phyloP scores from a whole-genome alignment of 306 rosid genomes.

The Fragaria iinumae region DNA sequence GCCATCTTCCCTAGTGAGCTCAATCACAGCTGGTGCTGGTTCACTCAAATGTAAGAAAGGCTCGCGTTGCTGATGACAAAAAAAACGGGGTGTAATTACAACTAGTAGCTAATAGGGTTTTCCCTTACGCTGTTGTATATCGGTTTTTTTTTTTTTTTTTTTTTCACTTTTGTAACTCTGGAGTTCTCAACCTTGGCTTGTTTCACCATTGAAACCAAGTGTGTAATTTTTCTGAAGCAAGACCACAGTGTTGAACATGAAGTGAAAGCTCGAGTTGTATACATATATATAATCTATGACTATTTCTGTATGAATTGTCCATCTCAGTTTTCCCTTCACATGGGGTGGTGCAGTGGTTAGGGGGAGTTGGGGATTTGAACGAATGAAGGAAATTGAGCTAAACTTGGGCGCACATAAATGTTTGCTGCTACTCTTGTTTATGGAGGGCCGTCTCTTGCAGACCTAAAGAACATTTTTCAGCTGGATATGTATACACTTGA shows the following conservation, averaged over 20 bases:
- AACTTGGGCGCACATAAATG: slow-evolving; percentile 11
- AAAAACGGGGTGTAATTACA: slow-evolving; percentile 31
- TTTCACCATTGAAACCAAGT: slow-evolving; percentile 18
- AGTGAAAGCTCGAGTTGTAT: not conserved
- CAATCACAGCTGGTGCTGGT: slow-evolving; percentile 77
- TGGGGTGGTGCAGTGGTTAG: slow-evolving; percentile 11
- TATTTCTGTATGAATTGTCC: not conserved
- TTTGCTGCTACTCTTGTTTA: not conserved
- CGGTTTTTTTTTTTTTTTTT: not conserved
- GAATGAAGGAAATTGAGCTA: not conserved
- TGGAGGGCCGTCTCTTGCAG: slow-evolving; percentile 3
- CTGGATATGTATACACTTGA: not conserved
- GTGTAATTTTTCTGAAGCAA: slow-evolving; percentile 3
- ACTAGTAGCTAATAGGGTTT: slow-evolving; percentile 17
- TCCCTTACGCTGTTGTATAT: slow-evolving; percentile 33
- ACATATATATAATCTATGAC: not conserved
- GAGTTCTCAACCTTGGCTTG: slow-evolving; percentile 54
- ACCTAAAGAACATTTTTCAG: slow-evolving; percentile 15
- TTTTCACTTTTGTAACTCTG: not conserved
- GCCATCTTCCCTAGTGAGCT: slow-evolving; percentile 56
- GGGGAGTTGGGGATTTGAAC: not conserved
- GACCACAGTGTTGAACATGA: slow-evolving; percentile 21
- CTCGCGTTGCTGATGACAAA: slow-evolving; percentile 50
- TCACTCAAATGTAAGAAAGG: slow-evolving; percentile 64
- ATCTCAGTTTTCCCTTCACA: not conserved